Base-by-base conservation (phyloP, 2,329 filamentous ascomycete species). In the Colletotrichum liaoningense region DNA sequence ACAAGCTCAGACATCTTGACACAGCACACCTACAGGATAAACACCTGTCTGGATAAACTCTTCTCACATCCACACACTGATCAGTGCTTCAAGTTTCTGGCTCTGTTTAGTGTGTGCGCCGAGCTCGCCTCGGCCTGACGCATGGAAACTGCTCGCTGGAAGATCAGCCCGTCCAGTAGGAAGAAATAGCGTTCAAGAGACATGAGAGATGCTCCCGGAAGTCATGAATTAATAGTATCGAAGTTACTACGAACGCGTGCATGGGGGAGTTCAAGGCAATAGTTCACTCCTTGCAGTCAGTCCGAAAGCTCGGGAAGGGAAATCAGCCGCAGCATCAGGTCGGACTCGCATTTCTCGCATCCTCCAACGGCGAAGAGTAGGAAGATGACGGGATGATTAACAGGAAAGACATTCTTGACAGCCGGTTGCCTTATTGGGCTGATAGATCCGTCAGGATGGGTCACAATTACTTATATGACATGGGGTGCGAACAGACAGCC, bases 401-500 rank as follows among this genome's bases (percentile, higher is more conserved):
- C 24, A 26, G 24, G 28, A 33, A 8, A 35, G 28, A 22, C 8
- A 33, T 42, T 35, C 22, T 49, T 57, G 67, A 62, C 55, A 49
- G 67, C 9, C 49, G 62, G 12, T 49, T 71, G 67, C 49, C 60
- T 9, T 49, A 26, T 66, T 56, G 26, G 46, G 62, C 60, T 66
- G 67, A 66, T 16, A 38, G 49, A 42, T 22, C 49, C 55, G 14
- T 12, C 56, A 52, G 46, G 35, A 57, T 14, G 60, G 56, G 16
- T 66, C 14, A 19, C 60, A 62, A 11, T 52, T 33, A 11, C 59
- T 42, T 16, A 33, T 46, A 56, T 49, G 24, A 12, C 22, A 22
- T 3, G 30, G 11, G 55, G 24, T 19, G 67, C 70, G 67, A 70
- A 71, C 67, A 65, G 71, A 66, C 67, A 52, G 22, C 42, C 46